Base-by-base conservation (phyloP, 352 stramenopile genomes). In the Globisporangium cystogenes region DNA sequence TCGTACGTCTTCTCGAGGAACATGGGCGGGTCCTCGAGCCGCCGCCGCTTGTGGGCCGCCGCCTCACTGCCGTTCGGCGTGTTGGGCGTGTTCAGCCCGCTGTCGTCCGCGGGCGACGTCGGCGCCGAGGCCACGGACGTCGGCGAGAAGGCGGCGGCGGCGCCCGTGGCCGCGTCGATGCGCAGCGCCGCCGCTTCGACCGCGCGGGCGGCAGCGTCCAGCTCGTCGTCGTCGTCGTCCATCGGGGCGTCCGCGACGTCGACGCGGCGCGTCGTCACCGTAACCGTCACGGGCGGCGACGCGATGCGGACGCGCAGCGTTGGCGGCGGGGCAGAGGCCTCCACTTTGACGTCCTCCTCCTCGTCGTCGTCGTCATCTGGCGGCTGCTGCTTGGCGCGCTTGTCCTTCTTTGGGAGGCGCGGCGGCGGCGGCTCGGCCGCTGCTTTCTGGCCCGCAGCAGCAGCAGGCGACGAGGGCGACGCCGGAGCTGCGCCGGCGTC, bases 1-100 rank as follows among this genome's bases (percentile, higher is more conserved):
- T 92, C 82, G 65, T 91, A 96, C 20, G 86, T 96, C 64, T 97
- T 97, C 51, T 93, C 82, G 14, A 97, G 65, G 55, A 97, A 97
- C 45, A 87, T 54, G 48, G 88, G 68, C 29, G 73, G 60, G 35
- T 82, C 72, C 35, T 83, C 73, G 1, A 68, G 48, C 15, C 74
- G 58, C 7, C 67, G 61, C 4, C 74, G 64, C 54, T 82, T 84
- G 16, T 47, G 23, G 1, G 53, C 46, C 15, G n/a, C 16, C 44
- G 23, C 44, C 24, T 76, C 74, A 48, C 39, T 62, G 18, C 52
- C 48, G 6, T 59, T 65, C 15, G 57, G 56, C n/a, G 59, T 51
- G 23, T 70, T 59, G 21, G 58, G 59, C 6, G 63, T 72, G 51
- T 71, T 64, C 42, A 70, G 58, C 1, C 62, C 64, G 31, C 60